Percentiles rank a stretch among this genome's conserved stretches.
phyloP scores from a whole-genome alignment of 2,329 filamentous ascomycete species.

The Diplodia scrobiculata region DNA sequence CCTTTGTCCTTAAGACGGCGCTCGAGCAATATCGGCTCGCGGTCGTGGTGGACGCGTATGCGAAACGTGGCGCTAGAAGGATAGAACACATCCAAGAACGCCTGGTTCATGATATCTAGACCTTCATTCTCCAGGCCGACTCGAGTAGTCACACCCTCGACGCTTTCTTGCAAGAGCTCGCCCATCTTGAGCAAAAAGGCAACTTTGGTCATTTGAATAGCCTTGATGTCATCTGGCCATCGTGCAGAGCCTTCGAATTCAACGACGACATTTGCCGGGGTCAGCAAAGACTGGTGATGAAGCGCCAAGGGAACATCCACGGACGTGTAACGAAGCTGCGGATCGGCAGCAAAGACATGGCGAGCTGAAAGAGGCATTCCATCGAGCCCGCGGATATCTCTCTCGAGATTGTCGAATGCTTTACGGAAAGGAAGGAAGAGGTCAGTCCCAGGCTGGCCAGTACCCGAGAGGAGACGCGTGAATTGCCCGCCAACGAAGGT shows the following conservation, averaged over 20 bases:
- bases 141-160: constrained; percentile 64
- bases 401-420: constrained; percentile 72
- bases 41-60: constrained; percentile 83
- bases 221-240: constrained; percentile 89
- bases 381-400: constrained; percentile 73
- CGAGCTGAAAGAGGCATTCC: constrained; percentile 85
- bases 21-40: constrained; percentile 79
- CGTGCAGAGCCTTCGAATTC: constrained; percentile 91
- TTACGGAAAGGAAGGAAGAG: constrained; percentile 70
- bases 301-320: constrained; percentile 56
- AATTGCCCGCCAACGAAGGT: constrained; percentile 53
- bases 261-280: constrained; percentile 74
- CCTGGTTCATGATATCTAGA: constrained; percentile 70
- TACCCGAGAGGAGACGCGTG: constrained; percentile 47
- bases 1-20: constrained; percentile 75
- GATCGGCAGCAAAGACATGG: constrained; percentile 72
- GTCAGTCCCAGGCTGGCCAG: constrained; percentile 45
- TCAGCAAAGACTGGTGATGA: constrained; percentile 49
- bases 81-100: constrained; percentile 80
- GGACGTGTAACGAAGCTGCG: constrained; percentile 74
- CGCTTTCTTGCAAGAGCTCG: constrained; percentile 66
- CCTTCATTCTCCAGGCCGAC: constrained; percentile 79
- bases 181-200: constrained; percentile 79
- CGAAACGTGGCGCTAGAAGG: constrained; percentile 74
- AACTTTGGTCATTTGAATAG: constrained; percentile 91